phyloP scores from a whole-genome alignment of 2,329 filamentous ascomycete genomes.

The Magnaporthiopsis rhizophila region DNA sequence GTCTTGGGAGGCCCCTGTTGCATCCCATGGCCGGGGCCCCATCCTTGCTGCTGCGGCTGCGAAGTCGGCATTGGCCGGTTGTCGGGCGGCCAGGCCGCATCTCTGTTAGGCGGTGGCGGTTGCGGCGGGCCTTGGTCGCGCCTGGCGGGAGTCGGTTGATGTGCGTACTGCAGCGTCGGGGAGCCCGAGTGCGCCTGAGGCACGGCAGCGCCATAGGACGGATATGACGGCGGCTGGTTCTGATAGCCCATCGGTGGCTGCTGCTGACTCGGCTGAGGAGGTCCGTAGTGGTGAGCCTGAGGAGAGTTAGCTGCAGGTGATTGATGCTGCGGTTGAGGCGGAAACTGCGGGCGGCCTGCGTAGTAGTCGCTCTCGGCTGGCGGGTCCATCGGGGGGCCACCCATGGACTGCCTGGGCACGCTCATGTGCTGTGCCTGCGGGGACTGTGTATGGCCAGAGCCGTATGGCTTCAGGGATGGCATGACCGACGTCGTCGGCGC shows the following conservation, averaged over 20 bases:
- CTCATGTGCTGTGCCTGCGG: constrained; percentile 41
- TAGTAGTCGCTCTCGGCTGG: constrained; percentile 41
- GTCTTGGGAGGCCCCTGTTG: constrained; percentile 26
- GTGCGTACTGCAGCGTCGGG: constrained; percentile 46
- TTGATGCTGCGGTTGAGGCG: constrained; percentile 23
- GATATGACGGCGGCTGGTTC: constrained; percentile 19
- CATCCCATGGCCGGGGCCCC: constrained; percentile 28
- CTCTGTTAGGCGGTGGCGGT: constrained; percentile 24
- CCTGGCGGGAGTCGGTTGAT: constrained; percentile 36
- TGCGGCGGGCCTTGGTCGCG: constrained; percentile 29
- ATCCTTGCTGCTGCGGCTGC: constrained; percentile 17
- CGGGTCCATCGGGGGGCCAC: constrained; percentile 30
- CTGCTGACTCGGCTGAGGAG: constrained; percentile 10
- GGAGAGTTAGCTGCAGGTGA: constrained; percentile 23
- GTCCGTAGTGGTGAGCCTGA: constrained; percentile 14
- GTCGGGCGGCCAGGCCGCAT: constrained; percentile 26
- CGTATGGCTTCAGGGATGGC: constrained; percentile 44
- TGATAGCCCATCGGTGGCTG: constrained; percentile 19
- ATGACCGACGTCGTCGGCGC: constrained; percentile 36
- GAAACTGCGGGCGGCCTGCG: constrained; percentile 23
- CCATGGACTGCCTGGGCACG: constrained; percentile 35
- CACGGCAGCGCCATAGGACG: constrained; percentile 39
- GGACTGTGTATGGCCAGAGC: constrained; percentile 31
- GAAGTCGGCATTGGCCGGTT: constrained; percentile 11
- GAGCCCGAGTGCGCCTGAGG: constrained; percentile 36